Base-by-base conservation (phyloP, 2,329 filamentous ascomycete genomes). In the Colletotrichum sojae region DNA sequence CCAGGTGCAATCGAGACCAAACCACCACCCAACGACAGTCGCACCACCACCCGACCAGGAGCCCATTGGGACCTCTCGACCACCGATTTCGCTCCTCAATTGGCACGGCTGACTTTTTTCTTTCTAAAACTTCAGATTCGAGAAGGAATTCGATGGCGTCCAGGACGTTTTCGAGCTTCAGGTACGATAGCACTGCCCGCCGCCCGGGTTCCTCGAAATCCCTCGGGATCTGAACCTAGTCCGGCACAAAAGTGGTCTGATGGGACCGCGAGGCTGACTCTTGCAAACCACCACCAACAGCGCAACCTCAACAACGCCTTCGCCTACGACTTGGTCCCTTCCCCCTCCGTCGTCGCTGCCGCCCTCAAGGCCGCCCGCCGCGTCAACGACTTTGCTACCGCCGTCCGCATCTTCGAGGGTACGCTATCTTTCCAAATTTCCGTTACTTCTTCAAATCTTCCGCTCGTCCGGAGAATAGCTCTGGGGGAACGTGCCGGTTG, bases 81-180 rank as follows among this genome's bases (percentile, higher is more conserved):
- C 16, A 18, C 31, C 51, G 20, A 58, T 55, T 43, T 49, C 53
- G 48, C 31, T 63, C 16, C 27, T 27, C 48, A 43, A 51, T 63
- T 54, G 46, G 46, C 64, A 22, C 40, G 48, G 48, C 64, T 58
- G 55, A 56, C 27, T 48, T 62, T 69, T 25, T 25, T 25, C 22
- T 25, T 25, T 25, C 5, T 5, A 25, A 10, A 20, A 18, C 40
- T 20, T 79, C 81, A 99, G 96, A 87, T 99, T 97, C 81, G 96
- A 99, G 90, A 98, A 98, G 90, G 96, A 99, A 86, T 99, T 99
- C 81, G 95, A 99, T 73, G 85, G 86, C 79, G 96, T 99, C 75
- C 94, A 98, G 86, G 96, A 99, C 86, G 95, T 98, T 80, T 99
- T 99, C 84, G 96, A 99, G 91, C 94, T 99, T 80, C 95, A 98